Evolutionary conservation across 2,329 filamentous ascomycete species (phyloP).

Genomic region (Monosporascus ibericus): DNA sequence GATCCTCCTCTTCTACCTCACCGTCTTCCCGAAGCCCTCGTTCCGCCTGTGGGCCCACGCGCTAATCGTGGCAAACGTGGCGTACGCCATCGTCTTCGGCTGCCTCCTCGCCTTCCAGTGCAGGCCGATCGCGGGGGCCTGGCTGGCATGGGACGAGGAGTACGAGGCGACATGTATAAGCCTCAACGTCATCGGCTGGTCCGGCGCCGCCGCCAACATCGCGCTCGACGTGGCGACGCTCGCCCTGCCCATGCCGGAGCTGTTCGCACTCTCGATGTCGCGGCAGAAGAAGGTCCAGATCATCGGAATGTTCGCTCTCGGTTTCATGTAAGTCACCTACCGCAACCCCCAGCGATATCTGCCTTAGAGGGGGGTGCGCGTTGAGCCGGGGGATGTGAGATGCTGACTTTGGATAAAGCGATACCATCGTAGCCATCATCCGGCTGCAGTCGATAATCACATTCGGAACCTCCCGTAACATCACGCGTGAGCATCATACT

Average conservation of each 20-base stretch:
- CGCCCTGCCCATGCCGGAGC: constrained; percentile 12
- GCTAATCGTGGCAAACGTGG: constrained; percentile 13
- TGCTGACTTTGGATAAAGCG: constrained; percentile 2
- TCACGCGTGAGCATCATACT: neutral
- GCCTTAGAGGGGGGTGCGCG: neutral
- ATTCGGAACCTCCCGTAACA: constrained; percentile 1
- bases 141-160: constrained; percentile 14
- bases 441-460: constrained; percentile 11
- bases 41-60: constrained; percentile 8
- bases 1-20: constrained; percentile 20
- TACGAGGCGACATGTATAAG: constrained; percentile 11
- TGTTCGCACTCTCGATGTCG: constrained; percentile 10
- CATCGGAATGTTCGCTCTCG: constrained; percentile 15
- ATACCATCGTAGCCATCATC: constrained; percentile 14
- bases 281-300: constrained; percentile 14
- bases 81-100: constrained; percentile 10
- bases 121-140: constrained; percentile 12
- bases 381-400: neutral
- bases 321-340: constrained; percentile 10
- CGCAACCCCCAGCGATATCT: no score
- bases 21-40: constrained; percentile 12
- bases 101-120: constrained; percentile 15
- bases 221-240: constrained; percentile 12
- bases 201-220: constrained; percentile 12
- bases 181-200: constrained; percentile 15